phyloP scores from a whole-genome alignment of 768 basidiomycete species.

The Tylopilus felleus region DNA sequence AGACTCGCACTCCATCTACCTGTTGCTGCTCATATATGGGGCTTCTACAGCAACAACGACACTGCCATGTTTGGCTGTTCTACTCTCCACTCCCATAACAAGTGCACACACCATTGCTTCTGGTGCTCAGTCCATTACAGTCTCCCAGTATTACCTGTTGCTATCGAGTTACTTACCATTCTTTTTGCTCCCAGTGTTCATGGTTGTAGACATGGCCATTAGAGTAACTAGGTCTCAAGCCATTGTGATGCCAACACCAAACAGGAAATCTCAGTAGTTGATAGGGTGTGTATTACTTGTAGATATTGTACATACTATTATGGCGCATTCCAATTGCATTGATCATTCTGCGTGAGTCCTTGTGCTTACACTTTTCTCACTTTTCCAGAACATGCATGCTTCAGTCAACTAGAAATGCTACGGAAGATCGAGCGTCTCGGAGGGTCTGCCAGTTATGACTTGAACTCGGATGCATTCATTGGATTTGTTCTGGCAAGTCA shows the following conservation, averaged over 20 bases:
- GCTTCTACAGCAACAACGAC: slow-evolving; percentile 79
- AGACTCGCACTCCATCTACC: slow-evolving; percentile 54
- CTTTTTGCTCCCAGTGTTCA: slow-evolving; percentile 64
- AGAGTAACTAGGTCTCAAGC: slow-evolving; percentile 35
- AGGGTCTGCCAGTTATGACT: background rate
- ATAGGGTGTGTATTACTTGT: no score
- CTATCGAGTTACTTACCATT: slow-evolving; percentile 75
- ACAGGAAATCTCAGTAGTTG: slow-evolving; percentile 18
- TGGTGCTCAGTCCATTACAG: slow-evolving; percentile 40
- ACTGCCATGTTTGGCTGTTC: slow-evolving; percentile 60
- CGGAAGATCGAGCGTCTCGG: slow-evolving; percentile 1
- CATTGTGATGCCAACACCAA: slow-evolving; percentile 16
- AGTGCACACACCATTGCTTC: slow-evolving; percentile 30
- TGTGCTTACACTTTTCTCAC: background rate
- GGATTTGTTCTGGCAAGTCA: background rate
- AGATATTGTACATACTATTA: no score
- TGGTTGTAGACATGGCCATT: slow-evolving; percentile 69
- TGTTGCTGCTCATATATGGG: slow-evolving; percentile 67
- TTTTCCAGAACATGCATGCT: background rate
- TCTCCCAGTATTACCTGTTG: slow-evolving; percentile 52
- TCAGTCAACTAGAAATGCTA: background rate
- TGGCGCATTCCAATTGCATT: no score
- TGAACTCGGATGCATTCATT: background rate
- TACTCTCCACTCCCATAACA: slow-evolving; percentile 52
- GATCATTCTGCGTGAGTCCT: background rate